Percentiles rank a stretch among this genome's conserved stretches.
Conservation (phyloP, 306 rosid genomes). For the Dryas octopetala region DNA sequence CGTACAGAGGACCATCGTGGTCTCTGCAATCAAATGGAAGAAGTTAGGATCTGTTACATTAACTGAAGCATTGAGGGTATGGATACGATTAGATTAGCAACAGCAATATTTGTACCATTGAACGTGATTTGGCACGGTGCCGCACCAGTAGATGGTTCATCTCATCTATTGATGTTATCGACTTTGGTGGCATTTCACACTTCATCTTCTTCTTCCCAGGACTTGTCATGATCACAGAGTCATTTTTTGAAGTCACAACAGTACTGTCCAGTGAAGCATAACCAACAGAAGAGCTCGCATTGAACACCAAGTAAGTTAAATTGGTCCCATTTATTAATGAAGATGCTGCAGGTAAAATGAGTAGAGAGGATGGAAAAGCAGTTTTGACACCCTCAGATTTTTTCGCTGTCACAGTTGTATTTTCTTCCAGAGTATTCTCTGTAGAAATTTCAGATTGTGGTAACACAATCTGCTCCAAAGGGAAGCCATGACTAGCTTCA, state of each 20-base stretch:
- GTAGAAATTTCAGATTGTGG: constrained; percentile 28
- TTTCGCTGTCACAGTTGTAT: constrained; percentile 19
- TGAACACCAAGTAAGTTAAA: constrained; percentile 23
- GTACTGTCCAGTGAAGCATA: constrained; percentile 32
- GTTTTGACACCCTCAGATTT: constrained; percentile 30
- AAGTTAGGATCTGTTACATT: constrained; percentile 16
- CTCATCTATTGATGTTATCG: constrained; percentile 64
- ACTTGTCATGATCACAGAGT: constrained; percentile 17
- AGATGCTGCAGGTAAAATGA: constrained; percentile 18
- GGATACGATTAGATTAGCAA: constrained; percentile 15
- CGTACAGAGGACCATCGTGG: constrained; percentile 74
- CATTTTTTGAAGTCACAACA: constrained; percentile 25
- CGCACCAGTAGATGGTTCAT: constrained; percentile 60
- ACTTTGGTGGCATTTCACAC: constrained; percentile 74
- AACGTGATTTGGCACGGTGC: constrained; percentile 59
- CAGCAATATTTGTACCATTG: constrained; percentile 58
- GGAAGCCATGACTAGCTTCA: constrained; percentile 30
- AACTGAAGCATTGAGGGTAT: constrained; percentile 16
- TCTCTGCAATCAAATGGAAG: constrained; percentile 52
- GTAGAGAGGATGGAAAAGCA: constrained; percentile 19
- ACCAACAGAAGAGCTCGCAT: constrained; percentile 28
- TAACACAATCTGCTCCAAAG: constrained; percentile 36
- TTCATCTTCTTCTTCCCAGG: constrained; percentile 53
- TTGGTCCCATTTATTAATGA: constrained; percentile 27
- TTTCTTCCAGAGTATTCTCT: constrained; percentile 28